Conservation (phyloP, 805 yeast genomes). For the Citeromyces matritensis region DNA sequence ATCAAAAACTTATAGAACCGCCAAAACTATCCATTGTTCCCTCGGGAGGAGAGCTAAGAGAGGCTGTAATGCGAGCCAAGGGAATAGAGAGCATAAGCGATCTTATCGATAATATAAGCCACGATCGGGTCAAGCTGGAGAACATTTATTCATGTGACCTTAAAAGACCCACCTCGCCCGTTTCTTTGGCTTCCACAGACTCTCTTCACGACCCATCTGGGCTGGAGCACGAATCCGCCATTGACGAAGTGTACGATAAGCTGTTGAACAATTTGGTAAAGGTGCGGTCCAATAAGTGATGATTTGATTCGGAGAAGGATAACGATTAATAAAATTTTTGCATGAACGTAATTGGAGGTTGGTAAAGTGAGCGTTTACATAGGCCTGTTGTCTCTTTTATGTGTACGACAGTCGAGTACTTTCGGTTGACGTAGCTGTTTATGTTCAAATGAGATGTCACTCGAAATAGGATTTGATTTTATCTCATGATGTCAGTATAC, state of each 20-base stretch:
- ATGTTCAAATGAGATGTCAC: too few species aligned
- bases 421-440: too few species aligned
- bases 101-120: constrained; percentile 48
- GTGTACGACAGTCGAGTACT: too few species aligned
- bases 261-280: constrained; percentile 52
- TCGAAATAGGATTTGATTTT: too few species aligned
- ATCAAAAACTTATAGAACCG: background rate
- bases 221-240: constrained; percentile 5
- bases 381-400: too few species aligned
- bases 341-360: too few species aligned
- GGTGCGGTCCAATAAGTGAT: constrained; percentile 32
- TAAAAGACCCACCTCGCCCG: background rate
- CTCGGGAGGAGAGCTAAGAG: constrained; percentile 37
- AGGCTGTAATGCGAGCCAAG: constrained; percentile 57
- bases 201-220: background rate
- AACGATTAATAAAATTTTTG: too few species aligned
- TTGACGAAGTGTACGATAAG: constrained; percentile 49
- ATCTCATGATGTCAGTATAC: too few species aligned
- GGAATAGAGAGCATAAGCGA: constrained; percentile 61
- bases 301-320: too few species aligned
- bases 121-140: constrained; percentile 19
- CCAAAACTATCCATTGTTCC: constrained; percentile 19
- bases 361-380: too few species aligned
- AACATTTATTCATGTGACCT: constrained; percentile 8
- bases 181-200: background rate